Conservation (phyloP, 202 grass and related monocot genomes). For the Schoenoplectus tabernaemontani region DNA sequence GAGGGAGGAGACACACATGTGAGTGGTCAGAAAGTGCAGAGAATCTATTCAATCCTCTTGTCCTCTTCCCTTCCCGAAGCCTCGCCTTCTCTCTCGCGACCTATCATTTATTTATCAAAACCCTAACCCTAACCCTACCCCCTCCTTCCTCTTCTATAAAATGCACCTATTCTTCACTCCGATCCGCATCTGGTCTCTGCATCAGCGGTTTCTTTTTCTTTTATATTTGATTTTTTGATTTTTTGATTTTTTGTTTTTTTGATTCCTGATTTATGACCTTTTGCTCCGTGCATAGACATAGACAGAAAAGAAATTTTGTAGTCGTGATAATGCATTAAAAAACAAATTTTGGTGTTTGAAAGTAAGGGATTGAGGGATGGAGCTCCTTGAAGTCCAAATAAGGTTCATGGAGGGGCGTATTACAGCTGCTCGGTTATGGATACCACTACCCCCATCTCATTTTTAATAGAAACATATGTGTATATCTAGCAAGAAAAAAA, state of each 20-base stretch:
- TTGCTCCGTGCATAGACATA: no score
- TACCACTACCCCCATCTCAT: conserved; percentile 78
- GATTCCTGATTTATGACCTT: no score
- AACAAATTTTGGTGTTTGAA: not conserved
- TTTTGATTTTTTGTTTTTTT: not conserved
- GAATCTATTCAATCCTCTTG: conserved; percentile 21
- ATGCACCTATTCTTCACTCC: not conserved
- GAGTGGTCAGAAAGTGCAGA: conserved; percentile 22
- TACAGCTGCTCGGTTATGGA: conserved; percentile 80
- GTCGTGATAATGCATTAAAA: not conserved
- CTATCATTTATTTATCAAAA: conserved; percentile 21
- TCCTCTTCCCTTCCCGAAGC: conserved; percentile 11
- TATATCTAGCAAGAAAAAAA: not conserved
- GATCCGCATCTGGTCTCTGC: not conserved
- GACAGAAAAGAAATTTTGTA: not conserved
- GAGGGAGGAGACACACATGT: conserved; percentile 3
- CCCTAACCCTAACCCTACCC: conserved; percentile 13
- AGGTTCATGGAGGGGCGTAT: conserved; percentile 30
- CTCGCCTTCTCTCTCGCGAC: not conserved
- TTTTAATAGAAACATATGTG: not conserved
- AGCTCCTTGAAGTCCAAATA: conserved; percentile 81
- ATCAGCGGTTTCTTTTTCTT: not conserved
- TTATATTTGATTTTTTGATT: not conserved
- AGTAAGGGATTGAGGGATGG: conserved; percentile 23
- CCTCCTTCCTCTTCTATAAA: conserved; percentile 13